Base-by-base conservation (phyloP, 2,329 filamentous ascomycete species). In the Pezicula carpinea region DNA sequence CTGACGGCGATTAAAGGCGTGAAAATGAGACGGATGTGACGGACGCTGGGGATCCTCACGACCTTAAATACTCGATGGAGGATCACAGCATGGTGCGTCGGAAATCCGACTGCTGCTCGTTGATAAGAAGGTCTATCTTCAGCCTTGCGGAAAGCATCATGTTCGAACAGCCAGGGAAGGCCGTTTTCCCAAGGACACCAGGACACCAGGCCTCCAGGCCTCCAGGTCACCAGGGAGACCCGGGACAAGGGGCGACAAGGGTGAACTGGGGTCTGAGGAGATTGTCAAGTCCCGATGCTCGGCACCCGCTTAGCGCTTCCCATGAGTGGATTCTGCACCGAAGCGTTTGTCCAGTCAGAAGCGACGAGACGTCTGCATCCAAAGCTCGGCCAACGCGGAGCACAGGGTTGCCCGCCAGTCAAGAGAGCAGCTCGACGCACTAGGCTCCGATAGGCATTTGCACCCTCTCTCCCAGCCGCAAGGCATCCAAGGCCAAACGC, bases 81-180 rank as follows among this genome's bases (percentile, higher is more conserved):
- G 35, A 38, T 38, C 15, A 10, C 11, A 38, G 13, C 26, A 29
- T 8, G 13, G 5, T 3, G 26, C 26, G 26, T 40, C 38, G 38
- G 38, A 40, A 21, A 10, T 40, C 38, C 38, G 38, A 40, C 19
- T 26, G 10, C 18, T 26, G 8, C 18, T 40, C 11, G 38, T 22
- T 40, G 38, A 40, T 40, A 40, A 40, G 38, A 11, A 38, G 21
- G 22, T 22, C n/a, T 40, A 40, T 40, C 38, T 40, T 40, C 38
- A 40, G 38, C 38, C 38, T 40, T 40, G 38, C 26, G 21, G 22
- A 40, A 40, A 23, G 38, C 22, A 26, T 40, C 19, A 23, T 23
- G 38, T 23, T 39, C 19, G 21, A 22, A 22, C 17, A 13, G 17
- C 15, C 38, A 40, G 22, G 38, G 38, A 29, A 29, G 10, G 4